Evolutionary conservation across 2,329 filamentous ascomycete species (phyloP).

Genomic region (Ophiostoma ips): DNA sequence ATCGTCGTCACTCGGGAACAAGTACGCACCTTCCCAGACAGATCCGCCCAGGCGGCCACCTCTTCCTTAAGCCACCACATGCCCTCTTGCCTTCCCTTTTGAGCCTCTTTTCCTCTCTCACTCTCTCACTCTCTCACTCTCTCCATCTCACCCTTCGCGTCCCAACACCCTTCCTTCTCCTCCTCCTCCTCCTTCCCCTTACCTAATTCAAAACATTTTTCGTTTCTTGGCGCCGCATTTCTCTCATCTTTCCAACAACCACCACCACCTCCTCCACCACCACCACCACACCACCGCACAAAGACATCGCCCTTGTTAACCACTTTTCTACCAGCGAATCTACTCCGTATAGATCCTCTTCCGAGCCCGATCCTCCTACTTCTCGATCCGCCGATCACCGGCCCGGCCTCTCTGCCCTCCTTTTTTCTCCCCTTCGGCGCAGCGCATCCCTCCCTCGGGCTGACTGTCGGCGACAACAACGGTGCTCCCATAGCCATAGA

Average conservation of each 20-base stretch:
- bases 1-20: not conserved
- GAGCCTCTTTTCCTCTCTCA: not conserved
- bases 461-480: not conserved
- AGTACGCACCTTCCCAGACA: not conserved
- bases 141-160: no score
- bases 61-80: no score
- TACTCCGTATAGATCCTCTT: no score
- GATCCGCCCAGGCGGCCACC: not conserved
- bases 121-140: no score
- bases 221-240: not conserved
- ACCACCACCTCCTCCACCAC: not conserved
- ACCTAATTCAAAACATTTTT: no score
- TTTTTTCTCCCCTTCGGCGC: not conserved
- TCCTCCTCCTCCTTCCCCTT: not conserved
- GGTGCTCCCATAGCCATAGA: no score
- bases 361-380: not conserved
- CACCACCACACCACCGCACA: no score
- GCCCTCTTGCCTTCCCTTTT: not conserved
- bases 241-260: not conserved
- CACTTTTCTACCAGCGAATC: not conserved
- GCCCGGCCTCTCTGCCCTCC: not conserved
- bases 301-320: no score
- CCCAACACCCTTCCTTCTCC: not conserved
- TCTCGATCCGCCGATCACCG: not conserved
- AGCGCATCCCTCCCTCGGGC: not conserved